A percentile compares a stretch with the other conserved stretches of the same genome.
Evolutionary conservation across 202 grass and related monocot genomes (phyloP).

Genomic region (Panicum hallii): DNA sequence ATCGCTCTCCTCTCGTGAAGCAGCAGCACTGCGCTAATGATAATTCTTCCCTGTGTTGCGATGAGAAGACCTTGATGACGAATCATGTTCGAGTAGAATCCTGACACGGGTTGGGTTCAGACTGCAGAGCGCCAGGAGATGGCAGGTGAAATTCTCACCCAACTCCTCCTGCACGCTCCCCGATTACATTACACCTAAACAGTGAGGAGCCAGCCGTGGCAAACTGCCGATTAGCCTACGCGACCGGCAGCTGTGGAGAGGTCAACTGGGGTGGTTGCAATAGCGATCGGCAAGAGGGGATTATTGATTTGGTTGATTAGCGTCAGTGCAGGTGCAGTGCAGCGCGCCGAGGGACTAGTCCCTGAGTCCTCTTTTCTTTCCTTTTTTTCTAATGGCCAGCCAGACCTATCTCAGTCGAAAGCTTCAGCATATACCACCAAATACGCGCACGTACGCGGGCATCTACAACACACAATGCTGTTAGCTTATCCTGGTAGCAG

Average conservation of each 20-base stretch:
- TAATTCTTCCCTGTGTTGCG: not conserved
- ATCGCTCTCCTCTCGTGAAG: not conserved
- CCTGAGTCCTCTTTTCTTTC: not conserved
- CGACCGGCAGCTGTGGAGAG: slow-evolving; percentile 1
- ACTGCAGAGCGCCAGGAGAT: not conserved
- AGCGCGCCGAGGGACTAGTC: not conserved
- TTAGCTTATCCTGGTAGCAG: not conserved
- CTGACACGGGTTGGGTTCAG: not conserved
- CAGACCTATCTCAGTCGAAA: not conserved
- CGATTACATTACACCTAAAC: not conserved
- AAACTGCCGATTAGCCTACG: not conserved
- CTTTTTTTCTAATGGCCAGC: not conserved
- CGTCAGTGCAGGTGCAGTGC: not conserved
- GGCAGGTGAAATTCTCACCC: not conserved
- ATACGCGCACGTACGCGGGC: not conserved
- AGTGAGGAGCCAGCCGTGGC: not conserved
- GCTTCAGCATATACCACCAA: slow-evolving; percentile 15
- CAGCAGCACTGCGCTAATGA: not conserved
- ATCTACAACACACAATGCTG: not conserved
- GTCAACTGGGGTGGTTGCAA: slow-evolving; percentile 43
- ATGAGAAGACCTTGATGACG: not conserved
- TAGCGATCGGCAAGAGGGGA: slow-evolving; percentile 4
- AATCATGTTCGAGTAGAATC: not conserved
- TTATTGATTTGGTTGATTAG: not conserved
- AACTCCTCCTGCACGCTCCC: not conserved